Base-by-base conservation (phyloP, 192 early-diverging fungal genomes). In the Coemansia sp. region DNA sequence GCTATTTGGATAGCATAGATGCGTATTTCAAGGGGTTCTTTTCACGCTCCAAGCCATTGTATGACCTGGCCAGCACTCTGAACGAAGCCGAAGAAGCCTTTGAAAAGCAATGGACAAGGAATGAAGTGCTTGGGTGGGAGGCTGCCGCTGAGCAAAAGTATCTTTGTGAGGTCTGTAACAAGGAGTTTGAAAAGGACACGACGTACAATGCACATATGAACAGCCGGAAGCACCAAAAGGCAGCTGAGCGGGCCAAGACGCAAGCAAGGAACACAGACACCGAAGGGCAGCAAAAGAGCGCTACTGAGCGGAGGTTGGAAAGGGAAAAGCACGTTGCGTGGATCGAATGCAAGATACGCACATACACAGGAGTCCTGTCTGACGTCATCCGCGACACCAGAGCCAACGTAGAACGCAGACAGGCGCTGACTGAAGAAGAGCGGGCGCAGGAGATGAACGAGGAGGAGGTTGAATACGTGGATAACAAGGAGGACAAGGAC, bases 181-280 rank as follows among this genome's bases (percentile, higher is more conserved):
- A 90, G 52, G 80, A 81, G 28, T 98, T 93, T 66, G 64, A 86
- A 18, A 97, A 95, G 47, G 60, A 88, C 26, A 85, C 87, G 3
- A 89, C 95, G 2, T 94, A 81, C 66, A 78, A 82, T n/a, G 85
- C 83, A 8, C 94, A 98, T 53, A 68, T 93, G 53, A 85, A 67
- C 18, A 90, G 93, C 26, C 92, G 91, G 67, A 96, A 96, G 59
- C 95, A 98, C 64, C 80, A 84, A 32, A 96, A 93, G 55, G 89
- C 87, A 2, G 83, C 79, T 8, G 54, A 14, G 30, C 25, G 70
- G 53, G 18, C 58, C 28, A 20, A 41, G 15, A 40, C 18, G 22
- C 42, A 26, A 17, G 63, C 56, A 27, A 58, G 56, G 25, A 58
- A 46, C 9, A 62, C 60, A 1, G 64, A 43, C 15, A 25, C 41